Base-by-base conservation (phyloP, 1,284 basidiomycete genomes). In the Leccinum griseonigrum region DNA sequence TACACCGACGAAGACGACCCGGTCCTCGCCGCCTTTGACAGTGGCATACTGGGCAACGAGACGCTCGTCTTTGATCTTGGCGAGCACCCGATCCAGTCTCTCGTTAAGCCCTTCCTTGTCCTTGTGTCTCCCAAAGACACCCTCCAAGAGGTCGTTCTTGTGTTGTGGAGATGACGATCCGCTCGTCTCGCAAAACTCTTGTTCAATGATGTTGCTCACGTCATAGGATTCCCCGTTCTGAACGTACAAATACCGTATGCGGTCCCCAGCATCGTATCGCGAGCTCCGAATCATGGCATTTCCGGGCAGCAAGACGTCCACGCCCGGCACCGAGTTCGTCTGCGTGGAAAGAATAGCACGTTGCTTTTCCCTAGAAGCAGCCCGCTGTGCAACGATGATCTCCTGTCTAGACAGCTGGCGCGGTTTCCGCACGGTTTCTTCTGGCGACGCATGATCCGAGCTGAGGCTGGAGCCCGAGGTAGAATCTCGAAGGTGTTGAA, bases 341-440 rank as follows among this genome's bases (percentile, higher is more conserved):
- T 94, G 91, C 0, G 94, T 86, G 6, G 91, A 91, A 8, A 97
- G 80, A 48, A 97, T 88, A 0, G 94, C 92, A 8, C 88, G 86
- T 71, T 97, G 94, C 63, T 88, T 95, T 5, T 93, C 95, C 28
- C 92, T 83, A 4, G 85, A 88, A 0, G 89, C 90, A 3, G 90
- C 92, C 13, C 95, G 84, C 73, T 97, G 95, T 4, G 92, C 93
- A n/a, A 91, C 92, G 56, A 97, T 97, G 70, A 97, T 90, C 67
- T 97, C 94, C 67, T 92, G 91, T 50, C 88, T 84, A 8, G 91
- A 91, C 55, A 85, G 76, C 53, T 83, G 82, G 54, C 80, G 80
- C 2, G 66, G 72, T 28, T 71, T 75, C n/a, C 57, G 59, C 26
- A n/a, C 3, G 6, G 58, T 32, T 32, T 76, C 74, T 22, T 75